Conservation (phyloP, 2,329 filamentous ascomycete species). For the Trichoderma pleuroti region DNA sequence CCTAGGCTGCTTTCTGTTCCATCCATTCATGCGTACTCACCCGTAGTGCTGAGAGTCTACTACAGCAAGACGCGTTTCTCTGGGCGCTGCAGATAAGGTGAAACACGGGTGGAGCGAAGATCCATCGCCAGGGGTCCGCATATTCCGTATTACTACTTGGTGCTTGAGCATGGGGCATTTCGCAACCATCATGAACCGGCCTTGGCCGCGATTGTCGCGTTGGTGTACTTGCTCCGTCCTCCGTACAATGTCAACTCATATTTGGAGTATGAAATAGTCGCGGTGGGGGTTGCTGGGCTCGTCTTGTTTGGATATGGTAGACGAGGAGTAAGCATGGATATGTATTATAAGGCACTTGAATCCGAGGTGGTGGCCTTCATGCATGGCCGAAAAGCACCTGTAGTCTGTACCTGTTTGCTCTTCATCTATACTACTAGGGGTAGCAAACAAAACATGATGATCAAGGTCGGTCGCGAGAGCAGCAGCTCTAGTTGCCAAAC, state of each 20-base stretch:
- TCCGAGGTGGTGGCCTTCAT: background rate
- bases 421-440: background rate
- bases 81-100: constrained; percentile 13
- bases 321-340: background rate
- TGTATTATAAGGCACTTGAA: background rate
- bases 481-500: background rate
- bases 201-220: background rate
- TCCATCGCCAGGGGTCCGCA: constrained; percentile 9
- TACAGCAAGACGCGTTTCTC: background rate
- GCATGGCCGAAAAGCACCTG: background rate
- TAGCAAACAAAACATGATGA: background rate
- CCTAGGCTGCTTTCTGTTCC: background rate
- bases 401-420: background rate
- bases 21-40: background rate
- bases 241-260: background rate
- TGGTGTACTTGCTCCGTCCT: background rate
- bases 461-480: background rate
- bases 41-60: background rate
- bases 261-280: background rate
- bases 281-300: background rate
- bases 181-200: background rate
- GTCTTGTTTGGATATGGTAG: background rate
- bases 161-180: background rate
- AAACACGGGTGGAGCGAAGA: constrained; percentile 19
- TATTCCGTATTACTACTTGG: background rate